Evolutionary conservation across 257 asterid genomes (phyloP).

Genomic region (Solanum virginianum): DNA sequence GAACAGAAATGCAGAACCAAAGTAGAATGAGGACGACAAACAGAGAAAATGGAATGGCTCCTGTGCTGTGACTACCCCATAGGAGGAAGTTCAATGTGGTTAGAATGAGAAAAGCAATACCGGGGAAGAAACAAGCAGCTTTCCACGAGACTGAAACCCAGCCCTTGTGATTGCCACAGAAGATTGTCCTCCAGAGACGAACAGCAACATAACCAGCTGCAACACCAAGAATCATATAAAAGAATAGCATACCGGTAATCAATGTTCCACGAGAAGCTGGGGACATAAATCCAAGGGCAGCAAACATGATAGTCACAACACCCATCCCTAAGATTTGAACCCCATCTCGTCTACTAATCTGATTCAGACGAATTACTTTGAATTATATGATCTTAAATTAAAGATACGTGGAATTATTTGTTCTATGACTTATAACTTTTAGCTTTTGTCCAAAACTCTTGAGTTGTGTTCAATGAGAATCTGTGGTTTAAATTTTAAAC

Average conservation of each 20-base stretch:
- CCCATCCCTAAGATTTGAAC: slow-evolving; percentile 91
- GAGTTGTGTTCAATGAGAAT: too few species aligned
- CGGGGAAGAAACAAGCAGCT: slow-evolving; percentile 83
- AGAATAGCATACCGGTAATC: slow-evolving; percentile 74
- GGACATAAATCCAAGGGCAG: slow-evolving; percentile 92
- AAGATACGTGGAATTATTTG: too few species aligned
- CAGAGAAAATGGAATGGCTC: slow-evolving; percentile 72
- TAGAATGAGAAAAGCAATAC: slow-evolving; percentile 55
- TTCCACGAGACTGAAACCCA: slow-evolving; percentile 85
- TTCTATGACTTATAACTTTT: too few species aligned
- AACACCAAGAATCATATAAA: slow-evolving; percentile 71
- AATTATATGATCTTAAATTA: too few species aligned
- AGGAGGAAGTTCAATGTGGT: slow-evolving; percentile 61
- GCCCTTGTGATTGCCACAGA: slow-evolving; percentile 55
- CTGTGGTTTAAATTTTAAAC: too few species aligned
- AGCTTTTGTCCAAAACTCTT: too few species aligned
- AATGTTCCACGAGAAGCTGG: slow-evolving; percentile 86
- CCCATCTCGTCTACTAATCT: slow-evolving; percentile 27
- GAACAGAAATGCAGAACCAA: slow-evolving; percentile 87
- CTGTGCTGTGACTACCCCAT: slow-evolving; percentile 91
- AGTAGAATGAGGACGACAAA: slow-evolving; percentile 57
- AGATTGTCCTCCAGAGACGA: slow-evolving; percentile 81
- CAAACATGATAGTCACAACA: slow-evolving; percentile 66
- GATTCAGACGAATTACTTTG: too few species aligned
- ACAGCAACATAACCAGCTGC: slow-evolving; percentile 83